Evolutionary conservation across 306 rosid genomes (phyloP), one percentile per base, ranked within the genome.

Genomic region (Psophocarpus tetragonolobus): DNA sequence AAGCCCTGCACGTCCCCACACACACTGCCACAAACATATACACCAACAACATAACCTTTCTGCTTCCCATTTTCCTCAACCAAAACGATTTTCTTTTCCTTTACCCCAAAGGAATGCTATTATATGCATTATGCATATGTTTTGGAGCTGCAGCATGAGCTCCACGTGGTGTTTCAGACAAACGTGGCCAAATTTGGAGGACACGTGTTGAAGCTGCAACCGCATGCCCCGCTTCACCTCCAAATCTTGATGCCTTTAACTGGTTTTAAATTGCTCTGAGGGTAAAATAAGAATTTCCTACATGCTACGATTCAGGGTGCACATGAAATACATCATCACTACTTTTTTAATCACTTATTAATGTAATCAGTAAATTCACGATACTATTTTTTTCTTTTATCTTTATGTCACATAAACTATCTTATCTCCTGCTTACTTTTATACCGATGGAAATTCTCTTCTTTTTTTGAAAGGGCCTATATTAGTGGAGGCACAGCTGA

Each of bases 141-240:
- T n/a, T n/a, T n/a, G n/a, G n/a, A n/a, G n/a, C n/a, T 20, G 17
- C 24, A 29, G 70, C 54, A 33, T 38, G 12, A 65, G 53, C n/a
- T 53, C 75, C 64, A 89, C 91, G 89, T 88, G 92, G 80, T 58
- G n/a, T 3, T 6, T n/a, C 5, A 20, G 32, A 66, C 72, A 67
- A 56, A 85, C 93, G 91, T 87, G 93, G 82, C 89, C 8, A 63
- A 48, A 57, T 54, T 21, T 48, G 3, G 63, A 76, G 56, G 82
- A 69, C 92, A 87, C 91, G 91, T 87, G 96, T 83, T 33, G 54
- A 29, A 17, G 6, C 18, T 0, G 1, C 14, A 3, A 14, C 83
- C 78, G 77, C 45, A 75, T 82, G 63, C 8, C 30, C 67, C 83
- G 82, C 75, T 2, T 60, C 17, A 26, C 68, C 47, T 20, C 70